A percentile compares a stretch with the other conserved stretches of the same genome.
phyloP scores from a whole-genome alignment of 2,329 filamentous ascomycete species.

The Microsporum ferrugineum region DNA sequence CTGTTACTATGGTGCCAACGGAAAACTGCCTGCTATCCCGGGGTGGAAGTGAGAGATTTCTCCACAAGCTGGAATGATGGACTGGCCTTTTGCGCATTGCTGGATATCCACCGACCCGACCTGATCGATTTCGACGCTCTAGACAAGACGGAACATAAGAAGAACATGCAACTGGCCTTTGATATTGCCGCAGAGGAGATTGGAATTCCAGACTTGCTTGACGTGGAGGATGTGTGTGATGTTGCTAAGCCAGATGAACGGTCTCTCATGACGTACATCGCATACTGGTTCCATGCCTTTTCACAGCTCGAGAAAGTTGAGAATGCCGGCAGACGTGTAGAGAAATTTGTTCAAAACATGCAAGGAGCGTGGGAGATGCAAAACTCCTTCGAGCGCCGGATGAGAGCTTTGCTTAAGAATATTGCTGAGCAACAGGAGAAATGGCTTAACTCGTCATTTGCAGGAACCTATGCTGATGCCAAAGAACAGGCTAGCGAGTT shows the following conservation, averaged over 20 bases:
- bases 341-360: constrained; percentile 99
- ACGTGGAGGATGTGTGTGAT: constrained; percentile 96
- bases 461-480: constrained; percentile 84
- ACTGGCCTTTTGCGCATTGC: constrained; percentile 84
- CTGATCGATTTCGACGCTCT: constrained; percentile 92
- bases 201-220: constrained; percentile 86
- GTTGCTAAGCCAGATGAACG: constrained; percentile 92
- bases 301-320: constrained; percentile 98
- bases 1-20: constrained; percentile 93
- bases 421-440: constrained; percentile 60
- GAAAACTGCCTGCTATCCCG: constrained; percentile 97
- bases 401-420: constrained; percentile 66
- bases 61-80: constrained; percentile 96
- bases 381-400: constrained; percentile 82
- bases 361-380: constrained; percentile 99
- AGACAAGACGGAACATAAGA: constrained; percentile 85
- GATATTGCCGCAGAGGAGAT: constrained; percentile 94
- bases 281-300: constrained; percentile 99
- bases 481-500: constrained; percentile 77
- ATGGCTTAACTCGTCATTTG: constrained; percentile 73
- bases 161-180: constrained; percentile 97
- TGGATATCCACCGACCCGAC: constrained; percentile 95
- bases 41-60: constrained; percentile 91
- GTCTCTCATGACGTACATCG: constrained; percentile 98
- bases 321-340: constrained; percentile 87